phyloP scores from a whole-genome alignment of 2,329 filamentous ascomycete genomes.

The Leptographium galeiforme region DNA sequence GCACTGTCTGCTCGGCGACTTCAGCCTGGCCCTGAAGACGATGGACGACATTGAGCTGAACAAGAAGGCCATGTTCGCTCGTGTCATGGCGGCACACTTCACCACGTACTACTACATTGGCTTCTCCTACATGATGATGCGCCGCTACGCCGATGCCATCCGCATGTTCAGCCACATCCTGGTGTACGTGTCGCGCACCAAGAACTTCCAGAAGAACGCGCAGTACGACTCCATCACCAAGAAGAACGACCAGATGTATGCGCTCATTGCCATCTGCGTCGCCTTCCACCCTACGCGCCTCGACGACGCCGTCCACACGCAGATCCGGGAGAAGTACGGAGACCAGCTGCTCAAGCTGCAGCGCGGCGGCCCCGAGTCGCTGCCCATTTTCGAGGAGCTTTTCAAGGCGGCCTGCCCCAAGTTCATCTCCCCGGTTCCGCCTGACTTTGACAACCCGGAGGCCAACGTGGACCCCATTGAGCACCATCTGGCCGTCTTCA shows the following conservation, averaged over 20 bases:
- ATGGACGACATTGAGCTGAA: constrained; percentile 99
- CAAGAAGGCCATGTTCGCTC: constrained; percentile 99
- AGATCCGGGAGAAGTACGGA: constrained; percentile 96
- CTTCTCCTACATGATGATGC: constrained; percentile 99
- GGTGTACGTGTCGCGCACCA: constrained; percentile 94
- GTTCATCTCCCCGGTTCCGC: constrained; percentile 95
- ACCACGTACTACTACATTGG: constrained; percentile 99
- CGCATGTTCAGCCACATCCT: constrained; percentile 99
- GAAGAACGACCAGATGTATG: constrained; percentile 99
- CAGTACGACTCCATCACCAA: constrained; percentile 98
- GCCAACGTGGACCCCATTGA: constrained; percentile 94
- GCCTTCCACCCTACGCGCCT: constrained; percentile 94
- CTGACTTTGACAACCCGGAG: constrained; percentile 94
- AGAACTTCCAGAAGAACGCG: constrained; percentile 99
- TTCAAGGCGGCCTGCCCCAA: constrained; percentile 97
- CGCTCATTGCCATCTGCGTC: constrained; percentile 95
- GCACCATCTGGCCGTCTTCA: constrained; percentile 95
- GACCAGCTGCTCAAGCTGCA: constrained; percentile 96
- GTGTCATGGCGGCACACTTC: constrained; percentile 98
- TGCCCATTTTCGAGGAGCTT: constrained; percentile 95
- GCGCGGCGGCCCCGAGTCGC: constrained; percentile 85
- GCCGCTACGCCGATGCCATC: constrained; percentile 96
- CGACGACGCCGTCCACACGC: constrained; percentile 97
- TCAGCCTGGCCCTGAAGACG: constrained; percentile 95
- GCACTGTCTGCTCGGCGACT: constrained; percentile 92